Base-by-base conservation (phyloP, 495 filamentous ascomycete species). In the Parathielavia hyrcaniae region DNA sequence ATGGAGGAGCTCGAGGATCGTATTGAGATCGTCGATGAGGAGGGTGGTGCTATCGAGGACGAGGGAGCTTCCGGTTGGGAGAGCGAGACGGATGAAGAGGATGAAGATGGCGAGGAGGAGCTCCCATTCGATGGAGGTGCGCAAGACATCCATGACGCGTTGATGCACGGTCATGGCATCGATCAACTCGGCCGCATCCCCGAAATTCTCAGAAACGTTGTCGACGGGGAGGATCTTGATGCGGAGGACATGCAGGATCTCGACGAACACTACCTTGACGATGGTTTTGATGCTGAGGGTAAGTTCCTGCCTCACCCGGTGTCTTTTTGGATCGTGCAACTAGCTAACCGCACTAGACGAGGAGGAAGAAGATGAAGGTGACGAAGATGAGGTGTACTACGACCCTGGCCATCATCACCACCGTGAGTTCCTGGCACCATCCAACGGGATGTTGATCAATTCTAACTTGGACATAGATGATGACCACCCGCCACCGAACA, bases 331-430 rank as follows among this genome's bases (percentile, higher is more conserved):
- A 26, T 40, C 41, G n/a, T 30, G 39, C 50, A 64, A 67, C 40
- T 67, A 20, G 55, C 68, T 70, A 53, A 70, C 57, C 66, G 7
- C 56, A 71, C 77, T 78, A 50, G 85, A 87, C 10, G 85, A 87
- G 44, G 84, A 85, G 4, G 86, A 88, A 17, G 87, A 88, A 50
- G 87, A 89, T 34, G 89, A 91, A 47, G 73, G 79, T 51, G 83
- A 86, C 30, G 82, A 84, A 5, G 83, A 86, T 20, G 84, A 85
- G 53, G 74, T 77, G 53, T 75, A 83, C 61, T 86, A 83, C 62
- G 80, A 85, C 57, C 82, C 86, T 36, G 84, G 85, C 49, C 85
- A 85, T 68, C 83, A 82, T 61, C 85, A 85, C 68, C 83, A 82
- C 60, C 84, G 86, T 88, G 73, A 73, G 84, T 82, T 63, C 11